These are phyloP conservation scores for Alternaria panax DNA, from an alignment of 2,329 filamentous ascomycete genomes.

Conservation along the genomic window DNA sequence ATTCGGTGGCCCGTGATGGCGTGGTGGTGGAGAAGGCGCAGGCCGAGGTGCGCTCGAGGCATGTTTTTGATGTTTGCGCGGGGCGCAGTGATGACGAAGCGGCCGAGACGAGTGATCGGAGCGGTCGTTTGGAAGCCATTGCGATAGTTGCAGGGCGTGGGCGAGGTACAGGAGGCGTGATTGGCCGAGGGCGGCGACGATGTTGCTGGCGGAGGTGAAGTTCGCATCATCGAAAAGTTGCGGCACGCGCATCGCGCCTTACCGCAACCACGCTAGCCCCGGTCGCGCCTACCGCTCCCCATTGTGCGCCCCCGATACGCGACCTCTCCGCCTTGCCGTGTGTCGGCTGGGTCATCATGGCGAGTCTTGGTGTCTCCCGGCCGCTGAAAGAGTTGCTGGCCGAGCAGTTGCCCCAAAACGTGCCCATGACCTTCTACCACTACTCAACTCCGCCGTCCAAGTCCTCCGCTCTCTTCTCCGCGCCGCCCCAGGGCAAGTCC, in stretches of 20 bases:
- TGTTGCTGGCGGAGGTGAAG: constrained; percentile 25
- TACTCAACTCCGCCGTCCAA: constrained; percentile 82
- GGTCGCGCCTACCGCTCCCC: constrained; percentile 25
- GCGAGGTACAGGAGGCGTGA: constrained; percentile 21
- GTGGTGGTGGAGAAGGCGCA: constrained; percentile 45
- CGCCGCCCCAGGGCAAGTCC: constrained; percentile 73
- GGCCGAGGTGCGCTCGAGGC: constrained; percentile 45
- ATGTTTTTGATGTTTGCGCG: constrained; percentile 31
- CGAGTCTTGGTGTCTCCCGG: constrained; percentile 27
- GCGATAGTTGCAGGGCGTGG: constrained; percentile 21
- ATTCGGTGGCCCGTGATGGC: constrained; percentile 33
- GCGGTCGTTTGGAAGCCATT: constrained; percentile 60
- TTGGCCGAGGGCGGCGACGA: constrained; percentile 15
- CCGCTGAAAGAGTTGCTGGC: constrained; percentile 57
- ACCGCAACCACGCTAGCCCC: constrained; percentile 20
- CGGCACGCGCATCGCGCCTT: constrained; percentile 29
- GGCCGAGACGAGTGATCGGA: constrained; percentile 42
- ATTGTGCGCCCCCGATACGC: constrained; percentile 18
- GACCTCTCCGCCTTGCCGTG: constrained; percentile 11
- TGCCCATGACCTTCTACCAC: constrained; percentile 78
- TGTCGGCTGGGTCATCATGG: constrained; percentile 31
- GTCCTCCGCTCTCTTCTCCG: constrained; percentile 78
- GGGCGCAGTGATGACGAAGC: constrained; percentile 37
- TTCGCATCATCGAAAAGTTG: constrained; percentile 42
- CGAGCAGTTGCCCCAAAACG: constrained; percentile 60